Evolutionary conservation across 2,329 filamentous ascomycete species (phyloP), one percentile per base, ranked within the genome.

Genomic region (Daldinia sp.): DNA sequence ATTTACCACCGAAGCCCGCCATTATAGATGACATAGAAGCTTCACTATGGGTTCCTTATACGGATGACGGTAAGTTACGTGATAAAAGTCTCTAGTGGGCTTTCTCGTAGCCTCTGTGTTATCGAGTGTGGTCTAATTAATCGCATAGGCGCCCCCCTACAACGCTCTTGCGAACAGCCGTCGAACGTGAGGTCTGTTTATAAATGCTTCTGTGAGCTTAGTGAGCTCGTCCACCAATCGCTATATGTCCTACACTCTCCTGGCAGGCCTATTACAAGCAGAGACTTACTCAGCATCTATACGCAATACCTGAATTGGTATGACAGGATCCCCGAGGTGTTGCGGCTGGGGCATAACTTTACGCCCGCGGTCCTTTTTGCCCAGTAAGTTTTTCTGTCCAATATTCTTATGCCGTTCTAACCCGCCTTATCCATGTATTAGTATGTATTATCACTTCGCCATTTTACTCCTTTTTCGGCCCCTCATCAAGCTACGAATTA

Each of bases 381-480:
- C 34, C 90, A 93, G 90, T 92, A 80, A 81, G 90, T 82, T 2
- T 7, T 15, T 37, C 10, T 45, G 43, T 32, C 17, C 2, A 4
- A 10, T 34, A 23, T 5, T 1, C 23, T 49, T 25, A 53, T 48
- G 10, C 58, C 54, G 4, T 19, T 47, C n/a, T 15, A 11, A 6
- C 27, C n/a, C 10, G 34, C 13, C 64, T 61, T 9, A 62, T 59
- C 10, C 4, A 2, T 52, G 8, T 10, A 13, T 23, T 61, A 89
- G 87, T 73, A 89, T 91, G 87, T 87, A 90, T 66, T 90, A 90
- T 71, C 85, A 91, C 70, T 89, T 88, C 64, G 84, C 87, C 27
- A 88, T 89, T n/a, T 75, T 90, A 0, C 83, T 92, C n/a, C 82
- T 93, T 1, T 93, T 93, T 73, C 83, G 90, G 5, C 90, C 90